A percentile compares a stretch with the other conserved stretches of the same genome.
These are phyloP conservation scores for Eimeria necatrix DNA, from an alignment of 169 alveolate genomes.

Conservation along the genomic window DNA sequence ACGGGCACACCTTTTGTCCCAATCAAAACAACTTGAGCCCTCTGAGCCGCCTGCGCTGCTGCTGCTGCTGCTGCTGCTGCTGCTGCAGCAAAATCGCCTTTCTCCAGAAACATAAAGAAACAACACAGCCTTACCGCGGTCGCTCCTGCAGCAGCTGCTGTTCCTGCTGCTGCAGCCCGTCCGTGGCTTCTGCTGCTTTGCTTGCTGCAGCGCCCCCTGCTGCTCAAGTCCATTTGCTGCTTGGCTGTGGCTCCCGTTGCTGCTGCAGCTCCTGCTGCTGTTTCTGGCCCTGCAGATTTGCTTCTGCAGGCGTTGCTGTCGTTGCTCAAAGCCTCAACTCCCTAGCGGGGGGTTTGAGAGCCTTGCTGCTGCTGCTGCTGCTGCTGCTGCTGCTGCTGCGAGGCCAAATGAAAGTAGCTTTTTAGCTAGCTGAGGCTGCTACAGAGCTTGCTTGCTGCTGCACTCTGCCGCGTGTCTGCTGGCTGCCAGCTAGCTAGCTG, in stretches of 20 bases:
- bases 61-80: too few relatives aligned
- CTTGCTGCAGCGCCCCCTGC: neutral
- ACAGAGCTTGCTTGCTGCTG: too few relatives aligned
- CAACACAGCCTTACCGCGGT: neutral
- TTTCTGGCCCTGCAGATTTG: neutral
- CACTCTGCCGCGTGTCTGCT: too few relatives aligned
- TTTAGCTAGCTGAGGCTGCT: too few relatives aligned
- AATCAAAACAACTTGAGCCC: too few relatives aligned
- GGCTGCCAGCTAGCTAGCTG: neutral
- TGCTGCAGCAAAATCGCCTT: too few relatives aligned
- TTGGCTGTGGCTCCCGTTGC: neutral
- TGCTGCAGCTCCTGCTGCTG: neutral
- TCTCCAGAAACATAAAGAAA: too few relatives aligned
- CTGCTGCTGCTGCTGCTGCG: constrained; percentile 28
- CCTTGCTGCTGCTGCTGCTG: neutral
- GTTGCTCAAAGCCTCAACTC: too few relatives aligned
- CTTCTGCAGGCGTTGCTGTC: neutral
- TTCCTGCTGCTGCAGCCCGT: neutral
- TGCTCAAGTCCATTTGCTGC: neutral
- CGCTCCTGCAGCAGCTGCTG: neutral
- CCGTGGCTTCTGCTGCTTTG: neutral
- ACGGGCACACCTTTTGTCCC: too few relatives aligned
- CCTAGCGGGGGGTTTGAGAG: too few relatives aligned
- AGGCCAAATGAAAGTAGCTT: too few relatives aligned
- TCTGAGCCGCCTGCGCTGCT: too few relatives aligned